A percentile compares a stretch with the other conserved stretches of the same genome.
Evolutionary conservation across 176 grass and related monocot genomes (phyloP).

Genomic region (Cymbopogon citratus): DNA sequence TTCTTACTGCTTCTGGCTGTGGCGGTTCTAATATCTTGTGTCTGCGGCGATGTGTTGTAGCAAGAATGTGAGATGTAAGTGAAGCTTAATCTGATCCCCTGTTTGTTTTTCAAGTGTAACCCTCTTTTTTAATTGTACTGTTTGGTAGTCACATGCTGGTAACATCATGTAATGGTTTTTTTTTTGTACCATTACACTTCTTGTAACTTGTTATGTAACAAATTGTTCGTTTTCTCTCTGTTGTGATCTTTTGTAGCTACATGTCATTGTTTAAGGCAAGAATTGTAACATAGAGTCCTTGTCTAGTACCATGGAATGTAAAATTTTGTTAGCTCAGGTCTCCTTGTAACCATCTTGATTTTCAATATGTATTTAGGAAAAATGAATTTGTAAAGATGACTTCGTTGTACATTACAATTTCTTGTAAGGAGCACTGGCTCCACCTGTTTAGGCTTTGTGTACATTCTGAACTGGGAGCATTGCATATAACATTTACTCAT

Average conservation of each 20-base stretch:
- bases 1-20: constrained; percentile 39
- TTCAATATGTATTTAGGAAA: constrained; percentile 17
- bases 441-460: not conserved
- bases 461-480: not conserved
- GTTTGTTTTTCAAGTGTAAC: constrained; percentile 24
- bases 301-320: not conserved
- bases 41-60: constrained; percentile 33
- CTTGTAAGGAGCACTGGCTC: not conserved
- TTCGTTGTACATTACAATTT: constrained; percentile 15
- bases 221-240: not conserved
- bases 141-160: constrained; percentile 10
- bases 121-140: constrained; percentile 22
- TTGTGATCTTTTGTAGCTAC: constrained; percentile 10
- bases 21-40: constrained; percentile 39
- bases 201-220: constrained; percentile 41
- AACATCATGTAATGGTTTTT: constrained; percentile 31
- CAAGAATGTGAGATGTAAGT: constrained; percentile 55
- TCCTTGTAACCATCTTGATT: constrained; percentile 32
- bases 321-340: constrained; percentile 6
- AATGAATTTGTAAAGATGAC: not conserved
- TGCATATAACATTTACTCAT: not conserved
- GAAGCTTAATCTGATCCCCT: constrained; percentile 33
- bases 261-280: constrained; percentile 25
- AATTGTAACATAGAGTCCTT: constrained; percentile 27
- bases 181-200: constrained; percentile 30